A percentile compares a stretch with the other conserved stretches of the same genome.
Evolutionary conservation across 2,329 filamentous ascomycete species (phyloP).

Genomic region (Verticillium klebahnii): DNA sequence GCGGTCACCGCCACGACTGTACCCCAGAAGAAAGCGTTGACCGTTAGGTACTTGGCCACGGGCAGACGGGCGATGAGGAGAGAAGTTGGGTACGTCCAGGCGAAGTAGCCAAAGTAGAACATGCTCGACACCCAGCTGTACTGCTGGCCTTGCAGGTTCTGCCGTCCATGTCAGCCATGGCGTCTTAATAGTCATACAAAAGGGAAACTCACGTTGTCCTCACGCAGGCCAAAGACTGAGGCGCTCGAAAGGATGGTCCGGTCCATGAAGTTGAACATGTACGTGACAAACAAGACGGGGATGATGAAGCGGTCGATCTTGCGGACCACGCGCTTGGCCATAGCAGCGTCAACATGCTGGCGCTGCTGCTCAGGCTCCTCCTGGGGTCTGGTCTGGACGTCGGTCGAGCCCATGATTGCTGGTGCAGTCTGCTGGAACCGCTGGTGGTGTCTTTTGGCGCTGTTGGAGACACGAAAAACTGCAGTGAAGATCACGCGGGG

Average conservation of each 20-base stretch:
- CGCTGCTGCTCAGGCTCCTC: conserved; percentile 4
- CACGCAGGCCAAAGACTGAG: conserved; percentile 48
- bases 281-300: conserved; percentile 52
- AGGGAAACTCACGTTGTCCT: conserved; percentile 33
- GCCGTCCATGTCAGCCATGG: conserved; percentile 25
- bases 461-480: not conserved
- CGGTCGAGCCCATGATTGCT: conserved; percentile 6
- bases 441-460: not conserved
- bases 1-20: conserved; percentile 38
- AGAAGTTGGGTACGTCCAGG: conserved; percentile 45
- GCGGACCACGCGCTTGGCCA: conserved; percentile 34
- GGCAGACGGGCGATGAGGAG: conserved; percentile 42
- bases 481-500: not conserved
- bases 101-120: conserved; percentile 40
- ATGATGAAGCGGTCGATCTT: conserved; percentile 54
- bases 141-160: conserved; percentile 50
- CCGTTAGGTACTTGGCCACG: conserved; percentile 40
- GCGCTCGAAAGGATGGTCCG: conserved; percentile 54
- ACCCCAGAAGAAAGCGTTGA: conserved; percentile 48
- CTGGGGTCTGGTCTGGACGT: conserved; percentile 2
- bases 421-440: not conserved
- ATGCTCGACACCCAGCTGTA: conserved; percentile 42
- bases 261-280: conserved; percentile 59
- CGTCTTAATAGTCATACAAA: not conserved
- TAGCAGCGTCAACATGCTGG: conserved; percentile 13